Base-by-base conservation (phyloP, 805 yeast genomes). In the Ogataea nitratoaversa region DNA sequence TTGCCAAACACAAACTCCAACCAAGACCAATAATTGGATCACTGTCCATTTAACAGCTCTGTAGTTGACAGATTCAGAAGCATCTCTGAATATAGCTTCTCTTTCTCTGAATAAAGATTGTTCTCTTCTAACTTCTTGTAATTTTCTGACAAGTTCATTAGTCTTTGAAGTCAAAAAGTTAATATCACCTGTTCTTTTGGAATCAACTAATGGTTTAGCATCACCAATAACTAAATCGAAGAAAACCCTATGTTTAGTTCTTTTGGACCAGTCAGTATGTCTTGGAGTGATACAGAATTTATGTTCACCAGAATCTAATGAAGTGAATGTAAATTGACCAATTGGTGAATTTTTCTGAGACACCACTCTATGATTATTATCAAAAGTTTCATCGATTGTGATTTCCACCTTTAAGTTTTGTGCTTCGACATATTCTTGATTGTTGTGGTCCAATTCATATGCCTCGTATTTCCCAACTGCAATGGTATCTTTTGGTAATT, bases 381-480 rank as follows among this genome's bases (percentile, higher is more conserved):
- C 90, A 50, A 84, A 84, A 8, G 86, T 81, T 57, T 80, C 86
- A 47, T 82, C 88, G 41, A 85, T 84, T 1, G 88, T 79, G 57
- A 84, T 74, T 52, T 75, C 79, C 39, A 87, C 67, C 37, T 70
- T 75, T 54, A 87, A 62, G 37, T 75, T 72, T n/a, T 70, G 65
- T 48, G 75, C 78, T 38, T 72, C 71, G 53, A 70, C 67, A 57
- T 71, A 79, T 30, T 71, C 72, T 32, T 65, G 54, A 7, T 72
- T 62, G 25, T 65, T 60, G 16, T 71, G 70, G 50, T 75, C 71
- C 44, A 64, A 71, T 52, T 84, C 89, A 58, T 73, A 74, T 3
- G 86, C 84, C 49, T 83, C 83, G 50, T 85, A 78, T 54, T 73
- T 72, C 40, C 91, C 95, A 42, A 84, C 84, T 18, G 90, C 83